Evolutionary conservation across 148 eudicot species (phyloP).

Genomic region (Gaultheria prostrata): DNA sequence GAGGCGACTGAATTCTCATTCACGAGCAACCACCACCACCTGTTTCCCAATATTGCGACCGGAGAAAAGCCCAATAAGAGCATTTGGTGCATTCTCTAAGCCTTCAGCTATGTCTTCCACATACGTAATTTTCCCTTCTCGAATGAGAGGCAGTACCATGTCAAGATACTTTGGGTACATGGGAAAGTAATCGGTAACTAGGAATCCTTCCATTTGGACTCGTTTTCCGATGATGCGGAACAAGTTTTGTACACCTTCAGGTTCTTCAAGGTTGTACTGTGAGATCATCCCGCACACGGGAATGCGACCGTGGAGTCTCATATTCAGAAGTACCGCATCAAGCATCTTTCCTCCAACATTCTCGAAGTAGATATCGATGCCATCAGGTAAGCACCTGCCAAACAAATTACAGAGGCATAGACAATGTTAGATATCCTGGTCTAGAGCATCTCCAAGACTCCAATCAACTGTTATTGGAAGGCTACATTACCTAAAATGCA

Average conservation of each 20-base stretch:
- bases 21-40: background rate
- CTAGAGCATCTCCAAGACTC: too few relatives aligned
- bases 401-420: background rate
- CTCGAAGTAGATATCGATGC: background rate
- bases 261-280: background rate
- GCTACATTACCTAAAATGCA: too few relatives aligned
- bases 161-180: background rate
- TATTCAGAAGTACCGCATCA: background rate
- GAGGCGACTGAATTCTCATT: background rate
- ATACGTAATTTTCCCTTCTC: background rate
- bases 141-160: background rate
- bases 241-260: background rate
- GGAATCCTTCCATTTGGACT: background rate
- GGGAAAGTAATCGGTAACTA: background rate
- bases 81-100: background rate
- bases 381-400: conserved; percentile 4
- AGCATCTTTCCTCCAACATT: conserved; percentile 6
- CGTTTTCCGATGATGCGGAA: background rate
- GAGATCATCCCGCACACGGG: background rate
- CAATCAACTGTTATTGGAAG: too few relatives aligned
- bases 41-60: conserved; percentile 8
- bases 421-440: background rate
- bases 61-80: background rate
- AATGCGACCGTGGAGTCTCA: background rate
- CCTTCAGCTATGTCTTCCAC: conserved; percentile 1